Evolutionary conservation across 345 rosid species (phyloP).

Genomic region (Leavenworthia alabamica): DNA sequence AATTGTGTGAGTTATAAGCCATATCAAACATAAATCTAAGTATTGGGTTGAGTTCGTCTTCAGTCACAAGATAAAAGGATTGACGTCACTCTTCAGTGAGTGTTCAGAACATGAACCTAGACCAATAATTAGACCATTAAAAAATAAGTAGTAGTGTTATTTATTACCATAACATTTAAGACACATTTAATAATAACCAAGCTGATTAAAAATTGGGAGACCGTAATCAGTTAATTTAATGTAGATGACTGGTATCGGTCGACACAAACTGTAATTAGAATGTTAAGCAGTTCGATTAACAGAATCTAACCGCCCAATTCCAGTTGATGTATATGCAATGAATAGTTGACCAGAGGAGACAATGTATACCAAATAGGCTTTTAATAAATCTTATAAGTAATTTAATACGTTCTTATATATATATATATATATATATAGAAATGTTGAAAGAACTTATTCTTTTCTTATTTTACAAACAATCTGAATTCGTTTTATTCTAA

Average conservation of each 20-base stretch:
- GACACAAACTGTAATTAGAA: slow-evolving; percentile 8
- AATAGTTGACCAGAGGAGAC: slow-evolving; percentile 28
- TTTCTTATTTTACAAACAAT: slow-evolving; percentile 18
- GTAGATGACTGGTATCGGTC: not conserved
- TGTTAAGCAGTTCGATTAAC: slow-evolving; percentile 18
- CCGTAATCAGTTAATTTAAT: not conserved
- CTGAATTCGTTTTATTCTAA: slow-evolving; percentile 17
- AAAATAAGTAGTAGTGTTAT: not conserved
- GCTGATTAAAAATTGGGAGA: not conserved
- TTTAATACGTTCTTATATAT: slow-evolving; percentile 11
- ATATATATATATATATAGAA: slow-evolving; percentile 6
- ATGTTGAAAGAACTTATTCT: slow-evolving; percentile 2
- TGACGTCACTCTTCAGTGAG: not conserved
- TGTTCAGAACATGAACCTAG: slow-evolving; percentile 21
- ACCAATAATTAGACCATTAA: slow-evolving; percentile 11
- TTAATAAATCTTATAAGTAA: slow-evolving; percentile 3
- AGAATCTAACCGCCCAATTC: slow-evolving; percentile 22
- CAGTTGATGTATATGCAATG: slow-evolving; percentile 10
- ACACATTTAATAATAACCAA: slow-evolving; percentile 6
- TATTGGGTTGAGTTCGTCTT: not conserved
- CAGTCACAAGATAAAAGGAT: not conserved
- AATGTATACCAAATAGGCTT: slow-evolving; percentile 16
- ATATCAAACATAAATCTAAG: not conserved
- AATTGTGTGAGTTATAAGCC: not conserved
- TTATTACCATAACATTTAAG: slow-evolving; percentile 1